Evolutionary conservation across 164 flowering plant genomes (phyloP).

Genomic region (Umbellularia californica): DNA sequence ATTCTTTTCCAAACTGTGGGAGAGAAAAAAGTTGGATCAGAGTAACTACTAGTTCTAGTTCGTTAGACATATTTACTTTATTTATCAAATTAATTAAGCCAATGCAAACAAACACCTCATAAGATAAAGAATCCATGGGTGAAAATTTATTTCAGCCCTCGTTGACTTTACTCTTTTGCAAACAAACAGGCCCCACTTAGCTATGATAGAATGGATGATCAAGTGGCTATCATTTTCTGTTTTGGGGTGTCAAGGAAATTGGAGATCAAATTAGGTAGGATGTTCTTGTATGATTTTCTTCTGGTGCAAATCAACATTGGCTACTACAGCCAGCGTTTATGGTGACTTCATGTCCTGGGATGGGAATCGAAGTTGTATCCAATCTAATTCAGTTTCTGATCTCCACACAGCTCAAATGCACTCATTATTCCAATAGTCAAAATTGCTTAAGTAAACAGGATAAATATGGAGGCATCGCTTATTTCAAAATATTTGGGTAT

Average conservation of each 20-base stretch:
- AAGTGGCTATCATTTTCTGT: neutral
- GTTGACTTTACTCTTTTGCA: no score
- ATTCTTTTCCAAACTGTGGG: no score
- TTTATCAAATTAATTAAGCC: no score
- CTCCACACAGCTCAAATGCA: neutral
- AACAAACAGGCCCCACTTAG: no score
- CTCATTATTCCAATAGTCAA: neutral
- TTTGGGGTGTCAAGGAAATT: neutral
- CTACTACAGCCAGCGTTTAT: no score
- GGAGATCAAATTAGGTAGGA: neutral
- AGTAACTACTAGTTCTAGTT: no score
- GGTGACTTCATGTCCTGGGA: neutral
- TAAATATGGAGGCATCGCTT: neutral
- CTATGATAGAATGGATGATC: neutral
- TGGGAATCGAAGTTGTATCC: neutral
- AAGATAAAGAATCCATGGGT: no score
- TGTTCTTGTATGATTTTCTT: neutral
- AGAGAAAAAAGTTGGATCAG: no score
- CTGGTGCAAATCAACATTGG: neutral
- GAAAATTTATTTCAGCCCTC: no score
- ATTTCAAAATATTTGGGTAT: neutral
- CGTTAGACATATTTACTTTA: no score
- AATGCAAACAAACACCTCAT: no score
- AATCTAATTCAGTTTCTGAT: neutral
- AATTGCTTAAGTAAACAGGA: neutral